Evolutionary conservation across 352 stramenopile species (phyloP), one percentile per base, ranked within the genome.

Genomic region (Phytophthora hibernalis): DNA sequence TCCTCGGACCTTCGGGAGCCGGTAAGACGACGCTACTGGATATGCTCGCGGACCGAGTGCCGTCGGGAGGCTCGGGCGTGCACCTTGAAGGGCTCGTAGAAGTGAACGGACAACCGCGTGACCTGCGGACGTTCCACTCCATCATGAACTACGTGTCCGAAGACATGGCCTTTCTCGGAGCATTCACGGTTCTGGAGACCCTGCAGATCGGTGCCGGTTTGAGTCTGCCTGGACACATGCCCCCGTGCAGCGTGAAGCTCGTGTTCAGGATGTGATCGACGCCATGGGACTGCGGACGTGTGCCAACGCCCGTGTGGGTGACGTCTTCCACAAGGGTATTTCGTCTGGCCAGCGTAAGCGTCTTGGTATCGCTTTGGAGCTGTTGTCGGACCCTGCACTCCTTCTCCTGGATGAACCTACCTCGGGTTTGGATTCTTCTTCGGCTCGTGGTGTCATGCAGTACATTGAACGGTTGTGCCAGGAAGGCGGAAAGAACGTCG

Each of bases 341-440:
- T 93, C 84, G 0, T 77, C 92, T 76, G 80, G 92, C 83, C 79
- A 99, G 66, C 84, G 88, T 37, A 98, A 98, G 64, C 83, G 96
- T 18, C 78, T 98, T 15, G 93, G 91, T 9, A 98, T 99, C 60
- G 97, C 87, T n/a, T 65, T 97, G 24, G 95, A 99, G 76, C 74
- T 99, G 40, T 87, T 98, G 0, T 90, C 92, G 0, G 97, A 98
- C 57, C 97, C 97, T 38, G 93, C 96, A 12, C 77, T 99, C 22
- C 64, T 99, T 43, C 89, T 99, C 16, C 75, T 99, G 12, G 96
- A 99, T 62, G 97, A 98, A 68, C 95, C 96, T 0, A 99, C 95
- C 0, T 96, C 81, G 2, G 92, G 93, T 1, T 76, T 99, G 22
- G 96, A 99, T 73, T 87, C 89, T 11, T 92, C 84, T 18, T 91